Evolutionary conservation across 257 asterid species (phyloP).

Genomic region (Thymus mandschuricus): DNA sequence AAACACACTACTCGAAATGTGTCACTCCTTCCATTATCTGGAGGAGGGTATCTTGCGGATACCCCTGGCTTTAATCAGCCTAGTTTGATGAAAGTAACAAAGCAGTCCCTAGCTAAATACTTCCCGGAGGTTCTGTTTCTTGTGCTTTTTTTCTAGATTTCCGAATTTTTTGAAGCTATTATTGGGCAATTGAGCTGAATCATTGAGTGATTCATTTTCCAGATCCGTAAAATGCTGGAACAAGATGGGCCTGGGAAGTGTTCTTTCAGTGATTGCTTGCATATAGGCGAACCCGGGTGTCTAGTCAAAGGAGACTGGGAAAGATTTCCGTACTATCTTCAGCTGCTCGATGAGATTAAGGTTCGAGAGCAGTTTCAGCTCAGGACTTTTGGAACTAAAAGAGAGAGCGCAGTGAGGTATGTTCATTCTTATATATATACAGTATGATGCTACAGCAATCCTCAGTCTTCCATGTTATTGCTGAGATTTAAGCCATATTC

Average conservation of each 20-base stretch:
- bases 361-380: slow-evolving; percentile 88
- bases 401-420: slow-evolving; percentile 92
- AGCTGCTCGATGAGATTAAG: slow-evolving; percentile 86
- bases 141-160: slow-evolving; percentile 11
- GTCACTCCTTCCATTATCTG: slow-evolving; percentile 82
- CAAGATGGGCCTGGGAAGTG: slow-evolving; percentile 60
- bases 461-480: not conserved
- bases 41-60: slow-evolving; percentile 82
- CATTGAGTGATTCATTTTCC: slow-evolving; percentile 27
- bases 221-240: slow-evolving; percentile 73
- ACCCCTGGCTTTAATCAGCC: slow-evolving; percentile 97
- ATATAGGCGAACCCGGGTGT: slow-evolving; percentile 93
- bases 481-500: slow-evolving; percentile 9
- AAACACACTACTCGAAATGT: slow-evolving; percentile 90
- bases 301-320: slow-evolving; percentile 83
- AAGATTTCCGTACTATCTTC: slow-evolving; percentile 86
- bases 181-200: slow-evolving; percentile 7
- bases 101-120: slow-evolving; percentile 69
- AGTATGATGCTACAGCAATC: not conserved
- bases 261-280: slow-evolving; percentile 81
- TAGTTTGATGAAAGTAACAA: slow-evolving; percentile 83
- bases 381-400: slow-evolving; percentile 87
- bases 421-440: slow-evolving; percentile 1
- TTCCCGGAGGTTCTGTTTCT: slow-evolving; percentile 82
- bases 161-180: not conserved